Percentiles rank a stretch among this genome's conserved stretches.
These are phyloP conservation scores for Fusarium hostae DNA, from an alignment of 2,329 filamentous ascomycete genomes.

Conservation along the genomic window DNA sequence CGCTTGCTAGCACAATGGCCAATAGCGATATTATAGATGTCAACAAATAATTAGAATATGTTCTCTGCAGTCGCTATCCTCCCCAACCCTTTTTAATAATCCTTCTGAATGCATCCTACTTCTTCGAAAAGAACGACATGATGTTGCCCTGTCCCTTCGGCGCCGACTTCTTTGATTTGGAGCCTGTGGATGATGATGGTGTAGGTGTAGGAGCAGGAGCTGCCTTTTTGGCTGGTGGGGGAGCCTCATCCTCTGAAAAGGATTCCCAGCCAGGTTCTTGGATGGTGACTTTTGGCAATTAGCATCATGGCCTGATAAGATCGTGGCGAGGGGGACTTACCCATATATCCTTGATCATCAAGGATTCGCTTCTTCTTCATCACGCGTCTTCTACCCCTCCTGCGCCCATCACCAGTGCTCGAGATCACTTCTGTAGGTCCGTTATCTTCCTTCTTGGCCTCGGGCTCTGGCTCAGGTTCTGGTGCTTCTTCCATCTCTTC, in stretches of 20 bases:
- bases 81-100: not conserved
- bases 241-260: slow-evolving; percentile 88
- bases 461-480: slow-evolving; percentile 53
- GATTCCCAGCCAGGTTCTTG: slow-evolving; percentile 90
- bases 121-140: slow-evolving; percentile 93
- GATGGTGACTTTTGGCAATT: slow-evolving; percentile 73
- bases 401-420: slow-evolving; percentile 67
- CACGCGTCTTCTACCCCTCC: slow-evolving; percentile 80
- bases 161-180: slow-evolving; percentile 65
- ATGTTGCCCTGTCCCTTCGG: slow-evolving; percentile 82
- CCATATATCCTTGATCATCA: slow-evolving; percentile 90
- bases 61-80: not conserved
- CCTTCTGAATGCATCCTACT: slow-evolving; percentile 53
- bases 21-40: slow-evolving; percentile 37
- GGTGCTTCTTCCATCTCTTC: slow-evolving; percentile 55
- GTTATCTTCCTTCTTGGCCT: slow-evolving; percentile 53
- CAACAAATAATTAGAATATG: slow-evolving; percentile 40
- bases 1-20: slow-evolving; percentile 6
- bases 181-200: slow-evolving; percentile 58
- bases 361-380: slow-evolving; percentile 89
- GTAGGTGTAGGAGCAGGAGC: slow-evolving; percentile 61
- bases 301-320: not conserved
- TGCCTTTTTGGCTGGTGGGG: slow-evolving; percentile 61
- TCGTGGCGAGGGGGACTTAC: slow-evolving; percentile 60
- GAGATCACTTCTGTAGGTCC: slow-evolving; percentile 64